These are phyloP conservation scores for Lecanicillium sp. DNA, from an alignment of 2,329 filamentous ascomycete genomes.

Conservation along the genomic window DNA sequence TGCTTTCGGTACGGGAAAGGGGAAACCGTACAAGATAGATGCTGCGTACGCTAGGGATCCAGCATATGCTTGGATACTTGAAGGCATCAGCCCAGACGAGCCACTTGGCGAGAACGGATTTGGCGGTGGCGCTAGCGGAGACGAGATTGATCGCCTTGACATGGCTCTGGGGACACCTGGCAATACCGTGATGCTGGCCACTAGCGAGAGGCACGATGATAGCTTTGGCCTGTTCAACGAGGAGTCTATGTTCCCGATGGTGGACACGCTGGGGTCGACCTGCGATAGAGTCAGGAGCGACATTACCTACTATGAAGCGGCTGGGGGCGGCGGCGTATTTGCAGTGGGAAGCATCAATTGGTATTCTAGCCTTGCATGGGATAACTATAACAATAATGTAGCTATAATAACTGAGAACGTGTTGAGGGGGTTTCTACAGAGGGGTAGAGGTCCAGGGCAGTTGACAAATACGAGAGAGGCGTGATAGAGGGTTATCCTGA, in stretches of 20 bases:
- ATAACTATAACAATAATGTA: slow-evolving; percentile 17
- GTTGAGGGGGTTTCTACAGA: slow-evolving; percentile 10
- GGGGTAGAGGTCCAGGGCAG: neutral
- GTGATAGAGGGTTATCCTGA: no score
- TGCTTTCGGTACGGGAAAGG: slow-evolving; percentile 21
- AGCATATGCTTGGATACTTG: slow-evolving; percentile 13
- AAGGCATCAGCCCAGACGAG: slow-evolving; percentile 12
- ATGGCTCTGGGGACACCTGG: slow-evolving; percentile 19
- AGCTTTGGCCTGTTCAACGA: slow-evolving; percentile 17
- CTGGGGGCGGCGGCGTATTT: slow-evolving; percentile 17
- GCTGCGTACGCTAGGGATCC: slow-evolving; percentile 5
- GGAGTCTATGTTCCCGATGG: slow-evolving; percentile 16
- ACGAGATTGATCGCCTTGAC: slow-evolving; percentile 27
- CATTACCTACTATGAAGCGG: slow-evolving; percentile 16
- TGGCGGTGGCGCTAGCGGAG: slow-evolving; percentile 22
- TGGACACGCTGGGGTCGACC: slow-evolving; percentile 14
- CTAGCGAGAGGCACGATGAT: slow-evolving; percentile 14
- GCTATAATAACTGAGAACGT: slow-evolving; percentile 17
- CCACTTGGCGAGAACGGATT: slow-evolving; percentile 17
- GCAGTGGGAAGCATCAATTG: slow-evolving; percentile 20
- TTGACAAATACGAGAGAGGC: no score
- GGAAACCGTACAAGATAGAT: slow-evolving; percentile 13
- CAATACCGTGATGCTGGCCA: slow-evolving; percentile 19
- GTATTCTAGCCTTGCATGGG: slow-evolving; percentile 16
- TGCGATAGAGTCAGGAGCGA: slow-evolving; percentile 14